Conservation (phyloP, 805 yeast genomes). For the Yamadazyma philogaea region DNA sequence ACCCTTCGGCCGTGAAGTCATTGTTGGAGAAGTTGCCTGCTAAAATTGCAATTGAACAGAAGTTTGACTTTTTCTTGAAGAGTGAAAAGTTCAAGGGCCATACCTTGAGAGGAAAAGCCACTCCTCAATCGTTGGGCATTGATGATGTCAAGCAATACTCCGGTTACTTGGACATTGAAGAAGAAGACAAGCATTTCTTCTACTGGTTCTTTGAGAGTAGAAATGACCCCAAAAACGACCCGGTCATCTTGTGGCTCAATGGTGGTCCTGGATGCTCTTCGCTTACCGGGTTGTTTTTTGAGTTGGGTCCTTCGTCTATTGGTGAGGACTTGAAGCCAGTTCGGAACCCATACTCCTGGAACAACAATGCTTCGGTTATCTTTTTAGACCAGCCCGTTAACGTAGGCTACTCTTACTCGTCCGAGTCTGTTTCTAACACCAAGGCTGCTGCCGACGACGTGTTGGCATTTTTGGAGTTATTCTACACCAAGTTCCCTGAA, state of each 20-base stretch:
- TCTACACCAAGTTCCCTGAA: conserved; percentile 36
- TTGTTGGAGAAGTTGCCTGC: conserved; percentile 58
- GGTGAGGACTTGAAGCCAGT: conserved; percentile 26
- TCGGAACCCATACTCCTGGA: conserved; percentile 31
- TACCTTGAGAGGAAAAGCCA: conserved; percentile 55
- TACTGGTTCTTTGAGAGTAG: conserved; percentile 45
- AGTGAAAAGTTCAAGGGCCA: conserved; percentile 44
- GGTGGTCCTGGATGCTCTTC: conserved; percentile 40
- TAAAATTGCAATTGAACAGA: conserved; percentile 33
- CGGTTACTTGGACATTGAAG: conserved; percentile 80
- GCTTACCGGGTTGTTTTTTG: conserved; percentile 33
- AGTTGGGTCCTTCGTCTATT: conserved; percentile 33
- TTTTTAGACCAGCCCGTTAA: conserved; percentile 39
- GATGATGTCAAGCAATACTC: conserved; percentile 80
- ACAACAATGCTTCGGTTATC: conserved; percentile 37
- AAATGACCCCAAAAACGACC: conserved; percentile 39
- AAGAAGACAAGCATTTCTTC: conserved; percentile 60
- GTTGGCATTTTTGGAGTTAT: conserved; percentile 36
- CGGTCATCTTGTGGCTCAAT: conserved; percentile 33
- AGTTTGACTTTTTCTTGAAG: conserved; percentile 35
- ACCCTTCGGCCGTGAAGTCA: conserved; percentile 53
- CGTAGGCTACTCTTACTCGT: conserved; percentile 33
- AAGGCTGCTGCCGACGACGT: conserved; percentile 35
- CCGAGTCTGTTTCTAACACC: conserved; percentile 28
- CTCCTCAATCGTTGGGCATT: conserved; percentile 69